phyloP scores from a whole-genome alignment of 768 basidiomycete species.

The Grammothele lineata region DNA sequence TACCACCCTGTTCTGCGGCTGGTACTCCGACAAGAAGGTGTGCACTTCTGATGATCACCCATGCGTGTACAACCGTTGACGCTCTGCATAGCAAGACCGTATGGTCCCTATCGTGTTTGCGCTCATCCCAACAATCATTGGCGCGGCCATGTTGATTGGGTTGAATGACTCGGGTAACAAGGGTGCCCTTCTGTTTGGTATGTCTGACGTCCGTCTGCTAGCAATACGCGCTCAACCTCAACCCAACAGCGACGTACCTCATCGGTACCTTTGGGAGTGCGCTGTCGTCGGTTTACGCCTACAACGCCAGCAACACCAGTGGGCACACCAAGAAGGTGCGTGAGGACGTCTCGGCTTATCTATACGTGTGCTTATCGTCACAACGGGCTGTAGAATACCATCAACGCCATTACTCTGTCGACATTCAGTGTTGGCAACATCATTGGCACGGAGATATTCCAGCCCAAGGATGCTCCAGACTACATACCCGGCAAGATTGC shows the following conservation, averaged over 20 bases:
- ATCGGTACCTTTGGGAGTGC: conserved; percentile 57
- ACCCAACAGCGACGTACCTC: conserved; percentile 41
- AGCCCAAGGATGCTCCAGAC: conserved; percentile 53
- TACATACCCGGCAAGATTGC: conserved; percentile 68
- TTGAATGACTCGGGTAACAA: conserved; percentile 45
- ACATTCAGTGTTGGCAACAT: conserved; percentile 58
- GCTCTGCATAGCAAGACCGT: conserved; percentile 41
- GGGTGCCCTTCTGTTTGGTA: conserved; percentile 54
- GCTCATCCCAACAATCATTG: conserved; percentile 54
- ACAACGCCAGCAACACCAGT: conserved; percentile 59
- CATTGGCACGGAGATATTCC: conserved; percentile 60
- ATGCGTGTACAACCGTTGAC: not conserved
- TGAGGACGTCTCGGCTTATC: too few species aligned
- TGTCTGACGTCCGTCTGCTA: not conserved
- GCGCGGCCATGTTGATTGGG: conserved; percentile 42
- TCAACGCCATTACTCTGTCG: conserved; percentile 56
- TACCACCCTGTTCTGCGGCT: conserved; percentile 52
- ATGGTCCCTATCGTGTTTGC: conserved; percentile 60
- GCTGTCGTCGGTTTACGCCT: conserved; percentile 56
- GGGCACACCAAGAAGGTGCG: conserved; percentile 61
- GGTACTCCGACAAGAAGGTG: conserved; percentile 64
- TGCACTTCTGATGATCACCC: not conserved
- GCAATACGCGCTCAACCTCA: not conserved
- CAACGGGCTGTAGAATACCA: conserved; percentile 46
- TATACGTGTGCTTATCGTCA: too few species aligned